These are phyloP conservation scores for Candida palmyrensis DNA, from an alignment of 805 yeast species.

Conservation along the genomic window DNA sequence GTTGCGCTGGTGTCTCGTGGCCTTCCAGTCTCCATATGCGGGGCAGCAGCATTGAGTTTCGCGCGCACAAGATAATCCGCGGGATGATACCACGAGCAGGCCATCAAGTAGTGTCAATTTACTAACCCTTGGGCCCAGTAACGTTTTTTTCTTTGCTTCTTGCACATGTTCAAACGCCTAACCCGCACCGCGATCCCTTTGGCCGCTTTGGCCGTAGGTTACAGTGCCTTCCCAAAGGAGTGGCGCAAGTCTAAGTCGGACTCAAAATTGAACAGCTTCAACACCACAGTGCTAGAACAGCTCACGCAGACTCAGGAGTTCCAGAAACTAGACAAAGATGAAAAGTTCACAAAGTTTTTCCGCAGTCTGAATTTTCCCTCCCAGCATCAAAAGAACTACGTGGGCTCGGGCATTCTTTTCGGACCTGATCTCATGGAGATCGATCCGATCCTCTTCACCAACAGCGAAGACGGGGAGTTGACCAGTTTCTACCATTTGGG, in stretches of 20 bases:
- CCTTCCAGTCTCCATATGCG: too few relatives aligned
- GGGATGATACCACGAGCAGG: too few relatives aligned
- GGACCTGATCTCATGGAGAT: slow-evolving; percentile 66
- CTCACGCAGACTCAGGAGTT: slow-evolving; percentile 16
- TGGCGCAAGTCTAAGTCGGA: slow-evolving; percentile 16
- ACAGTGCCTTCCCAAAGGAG: slow-evolving; percentile 20
- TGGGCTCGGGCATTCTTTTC: slow-evolving; percentile 65
- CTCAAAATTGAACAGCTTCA: slow-evolving; percentile 11
- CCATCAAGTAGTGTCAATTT: too few relatives aligned
- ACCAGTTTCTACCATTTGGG: slow-evolving; percentile 73
- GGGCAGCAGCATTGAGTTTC: too few relatives aligned
- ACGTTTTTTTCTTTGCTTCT: too few relatives aligned
- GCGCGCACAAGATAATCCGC: too few relatives aligned
- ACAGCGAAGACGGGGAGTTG: slow-evolving; percentile 47
- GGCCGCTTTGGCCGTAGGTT: slow-evolving; percentile 26
- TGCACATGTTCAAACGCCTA: slow-evolving; percentile 25
- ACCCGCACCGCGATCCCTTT: slow-evolving; percentile 23
- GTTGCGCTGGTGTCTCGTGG: too few relatives aligned
- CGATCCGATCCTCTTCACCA: slow-evolving; percentile 66
- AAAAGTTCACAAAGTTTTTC: slow-evolving; percentile 7
- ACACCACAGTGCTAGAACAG: slow-evolving; percentile 14
- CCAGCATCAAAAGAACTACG: slow-evolving; percentile 58
- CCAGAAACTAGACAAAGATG: slow-evolving; percentile 12
- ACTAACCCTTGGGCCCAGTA: too few relatives aligned
- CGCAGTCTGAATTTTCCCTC: slow-evolving; percentile 39